These are phyloP conservation scores for Fusarium fracticaudum DNA, from an alignment of 2,329 filamentous ascomycete genomes.

Conservation along the genomic window DNA sequence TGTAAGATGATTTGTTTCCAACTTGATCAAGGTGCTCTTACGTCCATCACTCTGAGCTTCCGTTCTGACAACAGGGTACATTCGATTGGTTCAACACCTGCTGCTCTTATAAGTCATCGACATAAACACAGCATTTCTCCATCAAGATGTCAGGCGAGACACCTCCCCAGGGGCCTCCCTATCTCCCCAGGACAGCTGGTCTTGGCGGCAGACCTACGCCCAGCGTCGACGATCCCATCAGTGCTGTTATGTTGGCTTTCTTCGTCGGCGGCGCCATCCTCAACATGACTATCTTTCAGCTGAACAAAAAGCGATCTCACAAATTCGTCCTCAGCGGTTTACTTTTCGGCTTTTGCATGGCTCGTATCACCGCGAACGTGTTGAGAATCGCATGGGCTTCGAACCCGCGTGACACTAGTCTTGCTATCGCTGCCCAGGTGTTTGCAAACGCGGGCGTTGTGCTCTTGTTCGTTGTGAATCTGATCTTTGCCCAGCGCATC, in stretches of 20 bases:
- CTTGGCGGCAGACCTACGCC: slow-evolving; percentile 68
- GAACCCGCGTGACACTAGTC: slow-evolving; percentile 48
- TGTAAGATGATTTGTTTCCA: neutral
- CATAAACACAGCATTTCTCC: neutral
- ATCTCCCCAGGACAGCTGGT: slow-evolving; percentile 54
- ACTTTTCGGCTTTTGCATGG: slow-evolving; percentile 67
- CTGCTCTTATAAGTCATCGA: neutral
- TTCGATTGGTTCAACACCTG: neutral
- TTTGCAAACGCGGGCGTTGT: slow-evolving; percentile 79
- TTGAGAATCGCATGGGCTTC: slow-evolving; percentile 65
- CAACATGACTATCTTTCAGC: slow-evolving; percentile 68
- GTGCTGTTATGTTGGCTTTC: slow-evolving; percentile 67
- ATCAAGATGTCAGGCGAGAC: slow-evolving; percentile 20
- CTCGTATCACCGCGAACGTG: slow-evolving; percentile 60
- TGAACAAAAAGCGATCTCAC: slow-evolving; percentile 59
- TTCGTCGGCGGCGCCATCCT: slow-evolving; percentile 62
- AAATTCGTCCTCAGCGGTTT: slow-evolving; percentile 69
- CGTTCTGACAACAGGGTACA: too few species aligned
- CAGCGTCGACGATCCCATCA: slow-evolving; percentile 71
- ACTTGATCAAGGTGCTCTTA: neutral
- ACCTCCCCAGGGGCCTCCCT: slow-evolving; percentile 49
- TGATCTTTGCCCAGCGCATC: slow-evolving; percentile 80
- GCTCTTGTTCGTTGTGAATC: slow-evolving; percentile 79
- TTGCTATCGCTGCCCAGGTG: slow-evolving; percentile 70
- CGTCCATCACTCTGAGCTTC: neutral